Evolutionary conservation across 2,329 filamentous ascomycete genomes (phyloP).

Genomic region (Metarhizium rileyi): DNA sequence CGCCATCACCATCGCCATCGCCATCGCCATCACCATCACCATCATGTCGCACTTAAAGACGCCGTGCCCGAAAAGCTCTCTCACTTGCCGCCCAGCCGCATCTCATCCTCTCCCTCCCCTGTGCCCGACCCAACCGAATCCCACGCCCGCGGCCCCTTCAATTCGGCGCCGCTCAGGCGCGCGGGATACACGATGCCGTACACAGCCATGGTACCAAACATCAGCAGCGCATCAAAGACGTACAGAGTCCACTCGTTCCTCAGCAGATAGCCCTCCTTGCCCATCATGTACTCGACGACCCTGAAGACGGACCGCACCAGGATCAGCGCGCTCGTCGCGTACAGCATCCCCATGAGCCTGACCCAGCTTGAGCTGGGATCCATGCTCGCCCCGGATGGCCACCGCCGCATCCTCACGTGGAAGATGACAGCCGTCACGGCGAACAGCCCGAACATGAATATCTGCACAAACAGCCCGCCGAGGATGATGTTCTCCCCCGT

Average conservation of each 20-base stretch:
- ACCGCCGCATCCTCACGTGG: constrained; percentile 26
- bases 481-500: constrained; percentile 44
- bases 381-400: constrained; percentile 10
- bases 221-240: constrained; percentile 27
- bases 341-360: constrained; percentile 25
- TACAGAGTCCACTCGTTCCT: constrained; percentile 32
- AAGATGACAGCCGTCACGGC: constrained; percentile 37
- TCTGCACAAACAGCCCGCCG: constrained; percentile 45
- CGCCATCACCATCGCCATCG: constrained; percentile 1
- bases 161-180: neutral
- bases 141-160: constrained; percentile 2
- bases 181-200: constrained; percentile 14
- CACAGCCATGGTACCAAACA: constrained; percentile 14
- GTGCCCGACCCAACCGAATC: constrained; percentile 2
- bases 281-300: constrained; percentile 37
- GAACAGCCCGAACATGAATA: constrained; percentile 48
- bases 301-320: constrained; percentile 35
- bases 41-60: too few species aligned
- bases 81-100: neutral
- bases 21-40: neutral
- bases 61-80: neutral
- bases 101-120: neutral
- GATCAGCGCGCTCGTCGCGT: constrained; percentile 28
- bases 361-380: constrained; percentile 20
- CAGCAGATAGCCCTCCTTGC: constrained; percentile 29